Percentiles rank a stretch among this genome's conserved stretches.
These are phyloP conservation scores for Penicillium sp. DNA, from an alignment of 2,329 filamentous ascomycete genomes.

Conservation along the genomic window DNA sequence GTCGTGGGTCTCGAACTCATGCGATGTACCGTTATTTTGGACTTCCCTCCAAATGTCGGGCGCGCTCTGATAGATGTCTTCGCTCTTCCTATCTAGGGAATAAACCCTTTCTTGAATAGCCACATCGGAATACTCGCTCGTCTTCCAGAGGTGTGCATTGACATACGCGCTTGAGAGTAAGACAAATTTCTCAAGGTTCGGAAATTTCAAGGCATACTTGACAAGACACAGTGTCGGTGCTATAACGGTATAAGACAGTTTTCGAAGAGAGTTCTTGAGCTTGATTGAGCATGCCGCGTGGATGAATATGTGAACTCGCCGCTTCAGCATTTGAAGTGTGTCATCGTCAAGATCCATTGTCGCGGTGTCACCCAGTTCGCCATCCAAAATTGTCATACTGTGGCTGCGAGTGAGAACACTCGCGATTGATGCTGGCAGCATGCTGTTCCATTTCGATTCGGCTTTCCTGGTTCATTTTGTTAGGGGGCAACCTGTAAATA, in stretches of 20 bases:
- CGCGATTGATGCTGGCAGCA: conserved; percentile 15
- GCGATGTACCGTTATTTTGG: conserved; percentile 18
- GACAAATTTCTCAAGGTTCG: conserved; percentile 23
- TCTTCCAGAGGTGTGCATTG: conserved; percentile 24
- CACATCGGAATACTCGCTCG: conserved; percentile 15
- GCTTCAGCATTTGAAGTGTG: conserved; percentile 22
- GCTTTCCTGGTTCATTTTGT: conserved; percentile 12
- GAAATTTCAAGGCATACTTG: conserved; percentile 24
- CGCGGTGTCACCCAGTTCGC: conserved; percentile 24
- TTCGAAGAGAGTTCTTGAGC: conserved; percentile 21
- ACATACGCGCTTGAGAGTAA: conserved; percentile 25
- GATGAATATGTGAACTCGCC: conserved; percentile 23
- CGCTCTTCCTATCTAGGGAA: conserved; percentile 10
- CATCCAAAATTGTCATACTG: conserved; percentile 22
- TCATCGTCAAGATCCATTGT: conserved; percentile 23
- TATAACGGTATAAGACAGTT: conserved; percentile 21
- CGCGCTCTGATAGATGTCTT: conserved; percentile 12
- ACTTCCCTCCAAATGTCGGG: conserved; percentile 18
- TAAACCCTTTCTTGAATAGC: conserved; percentile 21
- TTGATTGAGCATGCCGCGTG: conserved; percentile 20
- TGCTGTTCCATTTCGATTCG: conserved; percentile 21
- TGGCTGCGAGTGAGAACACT: conserved; percentile 14
- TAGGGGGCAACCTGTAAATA: background rate
- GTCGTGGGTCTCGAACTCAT: conserved; percentile 18
- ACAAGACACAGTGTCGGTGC: conserved; percentile 22